These are phyloP conservation scores for Lyophyllum semitale DNA, from an alignment of 768 basidiomycete genomes.

Conservation along the genomic window DNA sequence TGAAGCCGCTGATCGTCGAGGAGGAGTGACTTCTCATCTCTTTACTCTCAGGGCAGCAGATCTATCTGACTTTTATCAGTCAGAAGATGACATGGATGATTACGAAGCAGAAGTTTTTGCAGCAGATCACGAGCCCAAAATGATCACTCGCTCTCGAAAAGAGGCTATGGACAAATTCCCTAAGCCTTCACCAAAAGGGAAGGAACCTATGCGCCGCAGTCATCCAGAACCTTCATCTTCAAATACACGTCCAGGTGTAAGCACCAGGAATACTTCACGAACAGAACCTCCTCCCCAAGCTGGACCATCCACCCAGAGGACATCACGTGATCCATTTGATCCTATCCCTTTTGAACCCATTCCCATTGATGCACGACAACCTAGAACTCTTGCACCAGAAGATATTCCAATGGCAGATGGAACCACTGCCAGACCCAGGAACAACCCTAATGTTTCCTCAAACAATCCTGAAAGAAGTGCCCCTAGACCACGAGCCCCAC, in stretches of 20 bases:
- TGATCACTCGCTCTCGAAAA: not conserved
- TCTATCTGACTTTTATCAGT: not conserved
- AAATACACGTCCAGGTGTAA: not conserved
- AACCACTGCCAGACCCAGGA: not conserved
- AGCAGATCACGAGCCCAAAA: not conserved
- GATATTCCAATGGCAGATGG: not conserved
- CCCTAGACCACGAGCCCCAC: not conserved
- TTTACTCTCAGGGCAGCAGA: not conserved
- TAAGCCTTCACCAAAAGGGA: not conserved
- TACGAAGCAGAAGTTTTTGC: not conserved
- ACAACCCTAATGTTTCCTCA: not conserved
- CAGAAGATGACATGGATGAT: not conserved
- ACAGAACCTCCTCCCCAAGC: too few relatives aligned
- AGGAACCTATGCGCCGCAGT: not conserved
- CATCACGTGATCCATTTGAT: too few relatives aligned
- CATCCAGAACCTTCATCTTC: not conserved
- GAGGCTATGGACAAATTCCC: not conserved
- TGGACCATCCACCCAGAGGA: too few relatives aligned
- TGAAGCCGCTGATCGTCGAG: not conserved
- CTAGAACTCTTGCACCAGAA: not conserved
- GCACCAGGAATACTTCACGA: too few relatives aligned
- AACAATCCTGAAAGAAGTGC: not conserved
- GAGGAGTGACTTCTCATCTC: not conserved
- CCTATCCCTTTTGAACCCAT: not conserved
- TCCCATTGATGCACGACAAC: not conserved